phyloP scores from a whole-genome alignment of 257 asterid genomes.

The Fraxinus cuspidata region DNA sequence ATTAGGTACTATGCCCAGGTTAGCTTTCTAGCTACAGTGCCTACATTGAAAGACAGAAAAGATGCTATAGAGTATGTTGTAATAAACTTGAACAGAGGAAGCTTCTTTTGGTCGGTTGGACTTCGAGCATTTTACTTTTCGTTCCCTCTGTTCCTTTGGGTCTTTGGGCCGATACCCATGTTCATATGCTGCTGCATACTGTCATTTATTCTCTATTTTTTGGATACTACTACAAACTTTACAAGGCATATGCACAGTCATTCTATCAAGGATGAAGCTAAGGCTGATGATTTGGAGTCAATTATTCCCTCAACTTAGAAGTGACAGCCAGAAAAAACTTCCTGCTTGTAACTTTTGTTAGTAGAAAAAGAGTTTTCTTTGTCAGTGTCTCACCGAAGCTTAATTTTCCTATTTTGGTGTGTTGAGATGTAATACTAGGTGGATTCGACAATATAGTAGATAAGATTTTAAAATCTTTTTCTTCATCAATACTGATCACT shows the following conservation, averaged over 20 bases:
- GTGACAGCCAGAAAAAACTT: neutral
- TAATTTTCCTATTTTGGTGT: neutral
- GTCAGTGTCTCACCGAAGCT: neutral
- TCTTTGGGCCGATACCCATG: conserved; percentile 81
- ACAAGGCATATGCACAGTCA: conserved; percentile 53
- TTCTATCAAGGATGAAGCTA: conserved; percentile 33
- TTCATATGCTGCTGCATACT: conserved; percentile 58
- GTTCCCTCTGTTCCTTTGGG: conserved; percentile 78
- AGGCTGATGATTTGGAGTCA: conserved; percentile 42
- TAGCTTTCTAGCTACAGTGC: conserved; percentile 75
- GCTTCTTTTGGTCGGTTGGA: conserved; percentile 83
- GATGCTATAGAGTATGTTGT: conserved; percentile 69
- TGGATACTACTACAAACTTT: conserved; percentile 69
- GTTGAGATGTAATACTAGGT: neutral
- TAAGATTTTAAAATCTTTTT: too few relatives aligned
- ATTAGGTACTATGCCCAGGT: conserved; percentile 81
- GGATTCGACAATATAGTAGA: neutral
- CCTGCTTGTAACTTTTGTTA: neutral
- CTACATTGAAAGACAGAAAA: conserved; percentile 43
- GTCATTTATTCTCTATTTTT: conserved; percentile 60
- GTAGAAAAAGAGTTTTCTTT: neutral
- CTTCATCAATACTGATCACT: neutral
- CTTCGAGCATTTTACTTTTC: conserved; percentile 77
- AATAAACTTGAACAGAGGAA: conserved; percentile 59
- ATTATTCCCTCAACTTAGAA: conserved; percentile 24